Conservation (phyloP, 2,329 filamentous ascomycete species). For the Nemania bipapillata region DNA sequence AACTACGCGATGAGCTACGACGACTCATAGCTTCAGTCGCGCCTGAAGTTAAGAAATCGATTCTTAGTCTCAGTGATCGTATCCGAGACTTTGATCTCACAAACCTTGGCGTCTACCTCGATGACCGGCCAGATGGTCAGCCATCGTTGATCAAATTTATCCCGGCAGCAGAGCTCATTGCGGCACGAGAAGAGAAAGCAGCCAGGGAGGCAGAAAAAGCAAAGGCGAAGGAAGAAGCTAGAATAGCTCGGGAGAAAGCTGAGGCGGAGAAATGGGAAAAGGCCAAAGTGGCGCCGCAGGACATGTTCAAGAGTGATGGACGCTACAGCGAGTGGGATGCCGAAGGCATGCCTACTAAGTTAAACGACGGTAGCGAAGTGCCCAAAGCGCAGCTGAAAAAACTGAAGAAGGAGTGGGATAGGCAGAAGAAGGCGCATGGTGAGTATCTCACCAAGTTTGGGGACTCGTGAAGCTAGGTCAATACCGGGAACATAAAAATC, state of each 20-base stretch:
- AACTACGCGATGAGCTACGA: slow-evolving; percentile 71
- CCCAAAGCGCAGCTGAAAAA: slow-evolving; percentile 84
- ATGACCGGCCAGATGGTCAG: slow-evolving; percentile 75
- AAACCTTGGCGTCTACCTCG: slow-evolving; percentile 85
- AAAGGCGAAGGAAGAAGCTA: slow-evolving; percentile 65
- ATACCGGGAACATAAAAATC: neutral
- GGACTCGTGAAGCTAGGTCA: slow-evolving; percentile 33
- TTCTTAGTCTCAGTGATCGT: slow-evolving; percentile 80
- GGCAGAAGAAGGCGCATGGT: slow-evolving; percentile 86
- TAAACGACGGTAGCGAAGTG: slow-evolving; percentile 81
- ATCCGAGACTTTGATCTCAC: slow-evolving; percentile 85
- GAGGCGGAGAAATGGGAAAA: slow-evolving; percentile 67
- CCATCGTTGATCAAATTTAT: slow-evolving; percentile 79
- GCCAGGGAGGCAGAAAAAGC: slow-evolving; percentile 70
- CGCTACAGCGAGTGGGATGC: slow-evolving; percentile 81
- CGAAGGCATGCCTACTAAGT: slow-evolving; percentile 80
- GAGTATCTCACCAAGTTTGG: slow-evolving; percentile 61
- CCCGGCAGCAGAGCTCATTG: slow-evolving; percentile 66
- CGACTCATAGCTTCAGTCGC: slow-evolving; percentile 61
- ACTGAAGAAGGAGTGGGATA: slow-evolving; percentile 88
- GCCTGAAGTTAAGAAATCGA: slow-evolving; percentile 71
- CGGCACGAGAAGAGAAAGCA: slow-evolving; percentile 68
- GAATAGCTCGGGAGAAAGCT: slow-evolving; percentile 60
- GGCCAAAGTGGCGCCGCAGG: slow-evolving; percentile 64
- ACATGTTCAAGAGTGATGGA: slow-evolving; percentile 68